phyloP scores from a whole-genome alignment of 768 basidiomycete genomes.

The Mycena leptocephala region DNA sequence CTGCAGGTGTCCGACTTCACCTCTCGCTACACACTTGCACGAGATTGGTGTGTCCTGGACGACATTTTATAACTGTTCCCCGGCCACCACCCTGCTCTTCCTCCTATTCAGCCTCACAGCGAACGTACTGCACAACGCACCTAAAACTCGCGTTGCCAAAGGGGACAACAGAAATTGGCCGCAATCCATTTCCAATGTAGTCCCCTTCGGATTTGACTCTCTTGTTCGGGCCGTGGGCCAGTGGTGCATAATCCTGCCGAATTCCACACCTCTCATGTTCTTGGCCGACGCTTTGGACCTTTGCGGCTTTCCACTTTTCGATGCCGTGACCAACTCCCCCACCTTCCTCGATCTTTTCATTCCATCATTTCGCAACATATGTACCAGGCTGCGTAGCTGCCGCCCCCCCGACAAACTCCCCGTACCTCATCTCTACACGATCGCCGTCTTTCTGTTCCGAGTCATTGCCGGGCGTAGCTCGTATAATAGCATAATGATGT shows the following conservation, averaged over 20 bases:
- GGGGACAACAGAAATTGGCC: constrained; percentile 7
- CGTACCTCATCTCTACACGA: neutral
- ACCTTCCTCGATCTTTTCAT: neutral
- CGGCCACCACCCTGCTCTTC: neutral
- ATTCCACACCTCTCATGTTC: neutral
- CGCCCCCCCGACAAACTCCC: neutral
- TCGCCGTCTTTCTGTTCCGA: neutral
- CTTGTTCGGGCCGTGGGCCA: neutral
- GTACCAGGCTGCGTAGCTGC: neutral
- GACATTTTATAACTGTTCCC: neutral
- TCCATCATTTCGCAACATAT: neutral
- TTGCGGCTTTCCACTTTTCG: neutral
- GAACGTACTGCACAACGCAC: neutral
- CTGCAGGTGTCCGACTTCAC: neutral
- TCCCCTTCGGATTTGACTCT: neutral
- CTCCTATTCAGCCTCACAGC: neutral
- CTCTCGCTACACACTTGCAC: neutral
- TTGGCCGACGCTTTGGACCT: neutral
- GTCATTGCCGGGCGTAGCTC: neutral
- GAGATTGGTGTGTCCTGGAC: neutral
- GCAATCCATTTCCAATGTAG: neutral
- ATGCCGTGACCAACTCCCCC: neutral
- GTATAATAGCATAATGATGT: neutral
- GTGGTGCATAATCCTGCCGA: neutral
- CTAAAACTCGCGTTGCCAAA: neutral